Evolutionary conservation across 352 stramenopile genomes (phyloP).

Genomic region (Phytophthora europaea): DNA sequence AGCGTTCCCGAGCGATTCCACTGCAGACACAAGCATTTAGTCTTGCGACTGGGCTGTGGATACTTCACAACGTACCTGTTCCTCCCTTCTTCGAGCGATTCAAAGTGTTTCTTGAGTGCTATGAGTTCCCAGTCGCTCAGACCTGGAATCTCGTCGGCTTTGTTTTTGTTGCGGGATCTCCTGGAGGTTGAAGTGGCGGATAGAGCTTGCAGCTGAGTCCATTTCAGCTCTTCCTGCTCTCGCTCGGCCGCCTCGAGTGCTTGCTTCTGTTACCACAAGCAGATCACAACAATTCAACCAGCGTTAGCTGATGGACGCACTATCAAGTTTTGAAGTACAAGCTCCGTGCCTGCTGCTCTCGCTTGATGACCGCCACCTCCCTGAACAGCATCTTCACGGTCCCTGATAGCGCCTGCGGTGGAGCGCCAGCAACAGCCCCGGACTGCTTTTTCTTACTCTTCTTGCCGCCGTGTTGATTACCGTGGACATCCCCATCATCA

Average conservation of each 20-base stretch:
- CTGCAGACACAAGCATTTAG: constrained; percentile 7
- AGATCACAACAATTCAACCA: not conserved
- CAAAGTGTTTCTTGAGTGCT: constrained; percentile 63
- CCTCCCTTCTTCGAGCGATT: constrained; percentile 49
- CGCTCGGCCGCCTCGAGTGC: constrained; percentile 36
- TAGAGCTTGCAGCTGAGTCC: constrained; percentile 38
- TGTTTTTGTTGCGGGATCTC: constrained; percentile 18
- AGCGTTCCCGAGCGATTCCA: constrained; percentile 21
- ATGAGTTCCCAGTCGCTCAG: constrained; percentile 67
- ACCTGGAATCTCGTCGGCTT: constrained; percentile 22
- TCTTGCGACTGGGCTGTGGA: not conserved
- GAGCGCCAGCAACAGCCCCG: constrained; percentile 33
- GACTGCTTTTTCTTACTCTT: constrained; percentile 42
- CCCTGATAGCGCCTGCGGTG: constrained; percentile 64
- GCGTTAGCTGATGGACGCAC: not conserved
- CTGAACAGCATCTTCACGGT: constrained; percentile 81
- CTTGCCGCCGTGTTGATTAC: constrained; percentile 10
- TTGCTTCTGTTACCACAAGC: constrained; percentile 29
- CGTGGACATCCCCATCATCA: constrained; percentile 23
- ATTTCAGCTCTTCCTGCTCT: constrained; percentile 57
- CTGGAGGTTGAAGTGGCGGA: constrained; percentile 9
- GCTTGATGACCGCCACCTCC: constrained; percentile 62
- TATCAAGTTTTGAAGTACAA: not conserved
- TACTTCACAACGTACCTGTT: constrained; percentile 31
- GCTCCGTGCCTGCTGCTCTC: constrained; percentile 47